Base-by-base conservation (phyloP, 805 yeast species). In the Dipodascus geniculatus region DNA sequence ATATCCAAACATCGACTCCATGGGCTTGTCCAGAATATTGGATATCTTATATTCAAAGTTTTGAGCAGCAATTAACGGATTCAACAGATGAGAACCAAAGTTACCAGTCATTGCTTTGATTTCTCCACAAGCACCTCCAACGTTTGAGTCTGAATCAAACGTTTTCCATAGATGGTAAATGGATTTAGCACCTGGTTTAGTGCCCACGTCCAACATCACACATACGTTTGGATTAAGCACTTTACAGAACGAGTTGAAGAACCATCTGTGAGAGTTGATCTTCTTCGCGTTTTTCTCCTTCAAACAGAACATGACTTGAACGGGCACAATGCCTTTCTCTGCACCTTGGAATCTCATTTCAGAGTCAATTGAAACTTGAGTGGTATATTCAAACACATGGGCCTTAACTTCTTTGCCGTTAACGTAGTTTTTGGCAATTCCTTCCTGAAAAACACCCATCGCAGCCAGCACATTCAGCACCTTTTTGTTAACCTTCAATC, bases 51-150 rank as follows among this genome's bases (percentile, higher is more conserved):
- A 91, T 68, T 91, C 98, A 63, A 91, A 91, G 66, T 91, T 91
- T 67, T 91, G 98, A 0, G 96, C 87, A 0, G 97, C 97, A 49
- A 91, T 96, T 48, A 91, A 72, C 9, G 98, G 98, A 67, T 91
- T 91, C 22, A 87, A 67, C 57, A 93, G 72, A 58, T 90, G 87
- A 22, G 71, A 63, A 79, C 97, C 88, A 24, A 82, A 85, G 61
- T 82, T 85, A 48, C 99, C 99, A 62, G 88, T 89, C 87, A 91
- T 84, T 0, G 98, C 88, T 57, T 85, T 85, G 65, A 93, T 90
- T 68, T 93, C 98, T 57, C 99, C 99, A 14, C 98, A 97, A 1
- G 96, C 99, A 58, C 99, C 99, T 0, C 96, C 99, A 52, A 93
- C 96, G 62, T 91, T 90, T 1, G 97, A 89, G 65, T 93, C 97